Evolutionary conservation across 306 rosid species (phyloP).

Genomic region (Chamaecrista fasciculata): DNA sequence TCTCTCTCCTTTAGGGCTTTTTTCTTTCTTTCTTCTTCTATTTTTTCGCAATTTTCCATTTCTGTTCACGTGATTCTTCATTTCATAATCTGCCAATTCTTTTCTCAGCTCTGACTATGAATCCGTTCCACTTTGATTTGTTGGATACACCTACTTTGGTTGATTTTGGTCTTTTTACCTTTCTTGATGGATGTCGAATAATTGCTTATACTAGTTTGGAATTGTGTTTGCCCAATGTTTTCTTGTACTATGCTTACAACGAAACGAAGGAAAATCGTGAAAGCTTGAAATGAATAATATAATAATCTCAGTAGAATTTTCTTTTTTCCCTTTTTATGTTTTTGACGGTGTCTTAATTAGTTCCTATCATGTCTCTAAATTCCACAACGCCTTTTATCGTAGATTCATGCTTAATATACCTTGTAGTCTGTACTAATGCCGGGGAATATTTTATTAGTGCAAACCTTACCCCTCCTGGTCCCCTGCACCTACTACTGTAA

Average conservation of each 20-base stretch:
- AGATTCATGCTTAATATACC: neutral
- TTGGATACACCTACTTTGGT: neutral
- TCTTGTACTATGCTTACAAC: neutral
- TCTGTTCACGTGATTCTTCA: neutral
- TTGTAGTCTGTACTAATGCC: neutral
- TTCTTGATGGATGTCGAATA: neutral
- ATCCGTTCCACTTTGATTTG: neutral
- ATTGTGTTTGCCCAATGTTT: neutral
- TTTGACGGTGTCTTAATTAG: neutral
- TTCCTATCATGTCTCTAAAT: neutral
- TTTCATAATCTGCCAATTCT: neutral
- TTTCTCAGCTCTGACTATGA: neutral
- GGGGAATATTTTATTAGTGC: neutral
- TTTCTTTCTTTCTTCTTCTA: neutral
- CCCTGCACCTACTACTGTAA: neutral
- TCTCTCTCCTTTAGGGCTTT: constrained; percentile 15
- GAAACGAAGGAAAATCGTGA: neutral
- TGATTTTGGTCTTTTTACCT: neutral
- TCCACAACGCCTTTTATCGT: neutral
- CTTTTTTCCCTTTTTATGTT: neutral
- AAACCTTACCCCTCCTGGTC: too few relatives aligned
- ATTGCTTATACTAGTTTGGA: neutral
- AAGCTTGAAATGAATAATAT: neutral
- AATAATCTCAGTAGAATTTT: neutral
- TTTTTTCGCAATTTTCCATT: neutral